These are phyloP conservation scores for Podila verticillata DNA, from an alignment of 192 early-diverging fungal genomes.

Conservation along the genomic window DNA sequence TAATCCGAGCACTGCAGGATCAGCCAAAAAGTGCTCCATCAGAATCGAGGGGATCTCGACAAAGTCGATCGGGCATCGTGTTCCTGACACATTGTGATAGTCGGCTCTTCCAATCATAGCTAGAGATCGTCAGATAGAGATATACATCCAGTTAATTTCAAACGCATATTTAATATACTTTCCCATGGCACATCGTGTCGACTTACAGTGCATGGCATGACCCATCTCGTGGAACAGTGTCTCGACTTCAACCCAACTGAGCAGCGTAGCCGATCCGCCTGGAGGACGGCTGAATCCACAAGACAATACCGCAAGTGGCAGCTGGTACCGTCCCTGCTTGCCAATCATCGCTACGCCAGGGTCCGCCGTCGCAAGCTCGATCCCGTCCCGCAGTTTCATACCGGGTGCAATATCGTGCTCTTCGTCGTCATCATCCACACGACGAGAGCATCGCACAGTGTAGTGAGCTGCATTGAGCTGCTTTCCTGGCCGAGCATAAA, in stretches of 20 bases:
- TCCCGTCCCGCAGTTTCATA: constrained; percentile 31
- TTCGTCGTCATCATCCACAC: constrained; percentile 83
- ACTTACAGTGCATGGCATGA: constrained; percentile 92
- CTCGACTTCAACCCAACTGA: constrained; percentile 88
- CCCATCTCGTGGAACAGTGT: constrained; percentile 99
- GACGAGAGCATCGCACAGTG: constrained; percentile 89
- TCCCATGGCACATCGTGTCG: no score
- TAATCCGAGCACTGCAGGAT: constrained; percentile 73
- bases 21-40: constrained; percentile 90
- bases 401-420: constrained; percentile 55
- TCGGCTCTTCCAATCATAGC: constrained; percentile 93
- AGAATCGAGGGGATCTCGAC: constrained; percentile 97
- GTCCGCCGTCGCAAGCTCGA: constrained; percentile 44
- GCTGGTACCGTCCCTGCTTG: constrained; percentile 64
- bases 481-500: constrained; percentile 80
- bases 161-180: no score
- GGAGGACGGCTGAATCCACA: constrained; percentile 72
- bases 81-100: constrained; percentile 97
- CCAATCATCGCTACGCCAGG: constrained; percentile 46
- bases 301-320: constrained; percentile 78
- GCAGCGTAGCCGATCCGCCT: constrained; percentile 63
- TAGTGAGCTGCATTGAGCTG: constrained; percentile 95
- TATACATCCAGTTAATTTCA: not conserved
- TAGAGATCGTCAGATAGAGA: constrained; percentile 3
- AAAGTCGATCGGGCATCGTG: constrained; percentile 94